Percentiles rank a stretch among this genome's conserved stretches.
Conservation (phyloP, 179 eudicot species). For the Actinidia polygama region DNA sequence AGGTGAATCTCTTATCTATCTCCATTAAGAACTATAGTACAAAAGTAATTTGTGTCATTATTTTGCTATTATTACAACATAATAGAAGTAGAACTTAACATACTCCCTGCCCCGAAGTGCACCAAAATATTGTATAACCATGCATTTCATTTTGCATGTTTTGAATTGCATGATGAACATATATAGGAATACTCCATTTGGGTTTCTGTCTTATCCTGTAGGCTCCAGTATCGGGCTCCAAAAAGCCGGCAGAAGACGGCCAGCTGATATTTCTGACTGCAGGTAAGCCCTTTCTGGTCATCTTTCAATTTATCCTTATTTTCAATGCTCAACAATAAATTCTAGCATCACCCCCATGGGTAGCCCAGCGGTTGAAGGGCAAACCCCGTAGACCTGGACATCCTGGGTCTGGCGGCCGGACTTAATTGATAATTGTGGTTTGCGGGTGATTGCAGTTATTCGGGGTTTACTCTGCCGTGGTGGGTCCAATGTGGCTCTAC, state of each 20-base stretch:
- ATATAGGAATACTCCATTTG: background rate
- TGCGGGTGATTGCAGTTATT: too few species aligned
- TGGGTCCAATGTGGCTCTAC: too few species aligned
- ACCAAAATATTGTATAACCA: background rate
- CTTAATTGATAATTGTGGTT: too few species aligned
- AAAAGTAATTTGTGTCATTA: background rate
- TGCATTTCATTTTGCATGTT: background rate
- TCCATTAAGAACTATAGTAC: background rate
- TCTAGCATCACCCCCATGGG: background rate
- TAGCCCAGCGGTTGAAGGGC: too few species aligned
- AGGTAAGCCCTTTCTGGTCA: conserved; percentile 37
- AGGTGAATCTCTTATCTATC: conserved; percentile 47
- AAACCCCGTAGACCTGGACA: too few species aligned
- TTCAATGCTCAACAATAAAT: background rate
- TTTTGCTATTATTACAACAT: background rate
- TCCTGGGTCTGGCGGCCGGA: too few species aligned
- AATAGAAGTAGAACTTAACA: background rate
- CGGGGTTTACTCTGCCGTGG: too few species aligned
- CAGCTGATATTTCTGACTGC: conserved; percentile 93
- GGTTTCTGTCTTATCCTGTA: conserved; percentile 24
- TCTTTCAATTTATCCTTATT: background rate
- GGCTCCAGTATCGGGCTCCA: conserved; percentile 99
- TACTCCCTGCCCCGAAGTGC: too few species aligned
- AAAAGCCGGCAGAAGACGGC: conserved; percentile 96
- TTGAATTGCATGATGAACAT: conserved; percentile 7